phyloP scores from a whole-genome alignment of 208 protist genomes.

The Acanthamoeba divionensis region DNA sequence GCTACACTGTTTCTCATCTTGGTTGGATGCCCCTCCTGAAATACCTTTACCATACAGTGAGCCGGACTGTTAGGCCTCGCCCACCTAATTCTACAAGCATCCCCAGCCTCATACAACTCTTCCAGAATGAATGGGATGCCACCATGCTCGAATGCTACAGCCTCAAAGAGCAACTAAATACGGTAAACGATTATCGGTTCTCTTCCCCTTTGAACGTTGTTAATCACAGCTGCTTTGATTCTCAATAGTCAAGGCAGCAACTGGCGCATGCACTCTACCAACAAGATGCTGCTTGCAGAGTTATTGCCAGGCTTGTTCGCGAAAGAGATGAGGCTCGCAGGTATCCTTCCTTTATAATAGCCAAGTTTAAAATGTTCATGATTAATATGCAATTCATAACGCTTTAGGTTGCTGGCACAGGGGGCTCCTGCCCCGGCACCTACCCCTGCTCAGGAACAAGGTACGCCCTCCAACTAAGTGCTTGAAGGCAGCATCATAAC shows the following conservation, averaged over 20 bases:
- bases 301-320: conserved; percentile 93
- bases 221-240: not conserved
- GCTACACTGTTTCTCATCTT: not conserved
- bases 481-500: not conserved
- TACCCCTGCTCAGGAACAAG: not conserved
- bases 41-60: not conserved
- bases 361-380: not conserved
- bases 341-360: conserved; percentile 42
- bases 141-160: conserved; percentile 96
- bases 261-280: conserved; percentile 96
- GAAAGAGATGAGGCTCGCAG: conserved; percentile 82
- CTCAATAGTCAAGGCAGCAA: conserved; percentile 85
- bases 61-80: conserved; percentile 63
- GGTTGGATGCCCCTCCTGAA: not conserved
- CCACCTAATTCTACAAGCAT: conserved; percentile 80
- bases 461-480: not conserved
- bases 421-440: not conserved
- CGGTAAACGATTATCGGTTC: conserved; percentile 71
- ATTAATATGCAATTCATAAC: not conserved
- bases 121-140: conserved; percentile 97
- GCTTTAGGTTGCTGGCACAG: not conserved
- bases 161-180: conserved; percentile 86
- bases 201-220: conserved; percentile 56
- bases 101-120: conserved; percentile 89
- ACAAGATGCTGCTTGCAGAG: conserved; percentile 97